These are phyloP conservation scores for Dactylellina haptotyla DNA, from an alignment of 2,329 filamentous ascomycete genomes.

Conservation along the genomic window DNA sequence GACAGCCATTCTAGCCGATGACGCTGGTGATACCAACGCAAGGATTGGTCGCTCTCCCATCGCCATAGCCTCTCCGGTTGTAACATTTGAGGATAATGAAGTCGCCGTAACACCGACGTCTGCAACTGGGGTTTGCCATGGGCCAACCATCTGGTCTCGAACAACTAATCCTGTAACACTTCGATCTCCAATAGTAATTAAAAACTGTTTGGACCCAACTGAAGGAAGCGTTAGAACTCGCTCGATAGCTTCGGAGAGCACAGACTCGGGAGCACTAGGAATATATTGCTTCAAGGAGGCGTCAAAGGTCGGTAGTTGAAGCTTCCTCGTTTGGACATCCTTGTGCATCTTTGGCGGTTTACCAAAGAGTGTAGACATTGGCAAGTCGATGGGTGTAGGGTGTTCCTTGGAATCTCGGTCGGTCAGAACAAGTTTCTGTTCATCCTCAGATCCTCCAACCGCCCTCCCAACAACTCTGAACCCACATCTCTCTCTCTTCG, in stretches of 20 bases:
- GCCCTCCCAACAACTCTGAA: constrained; percentile 91
- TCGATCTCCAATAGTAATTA: constrained; percentile 95
- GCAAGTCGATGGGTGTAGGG: constrained; percentile 84
- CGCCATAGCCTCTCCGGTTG: constrained; percentile 93
- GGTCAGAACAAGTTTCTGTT: constrained; percentile 79
- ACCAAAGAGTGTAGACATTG: constrained; percentile 88
- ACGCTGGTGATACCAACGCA: constrained; percentile 86
- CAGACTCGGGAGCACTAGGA: constrained; percentile 67
- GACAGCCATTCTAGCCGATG: constrained; percentile 95
- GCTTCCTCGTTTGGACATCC: constrained; percentile 75
- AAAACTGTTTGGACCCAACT: constrained; percentile 95
- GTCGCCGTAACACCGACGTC: constrained; percentile 93
- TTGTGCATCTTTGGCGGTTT: constrained; percentile 84
- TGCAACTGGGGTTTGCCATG: constrained; percentile 93
- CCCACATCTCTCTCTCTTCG: constrained; percentile 84
- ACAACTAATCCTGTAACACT: constrained; percentile 88
- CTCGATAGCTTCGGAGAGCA: constrained; percentile 76
- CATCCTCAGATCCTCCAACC: constrained; percentile 71
- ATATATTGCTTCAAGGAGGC: constrained; percentile 75
- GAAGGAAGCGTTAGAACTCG: constrained; percentile 85
- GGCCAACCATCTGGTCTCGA: constrained; percentile 94
- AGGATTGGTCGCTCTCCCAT: constrained; percentile 93
- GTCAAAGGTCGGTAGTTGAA: constrained; percentile 77
- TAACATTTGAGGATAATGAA: constrained; percentile 76
- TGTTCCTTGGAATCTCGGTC: constrained; percentile 80